Evolutionary conservation across 495 filamentous ascomycete species (phyloP).

Genomic region (Darksidea phi): DNA sequence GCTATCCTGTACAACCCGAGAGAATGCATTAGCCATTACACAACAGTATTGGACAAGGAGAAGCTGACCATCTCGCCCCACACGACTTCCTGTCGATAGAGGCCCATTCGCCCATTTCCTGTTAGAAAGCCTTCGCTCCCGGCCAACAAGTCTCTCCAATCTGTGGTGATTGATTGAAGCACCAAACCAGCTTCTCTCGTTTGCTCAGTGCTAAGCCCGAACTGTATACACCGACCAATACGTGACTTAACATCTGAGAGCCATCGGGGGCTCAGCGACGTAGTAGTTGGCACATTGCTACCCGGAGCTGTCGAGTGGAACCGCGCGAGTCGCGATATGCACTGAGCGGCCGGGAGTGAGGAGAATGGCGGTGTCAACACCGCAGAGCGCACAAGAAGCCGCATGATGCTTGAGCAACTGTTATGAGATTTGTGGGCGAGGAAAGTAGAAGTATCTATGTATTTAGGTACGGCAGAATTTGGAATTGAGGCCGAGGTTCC

Average conservation of each 20-base stretch:
- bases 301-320: slow-evolving; percentile 6
- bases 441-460: no score
- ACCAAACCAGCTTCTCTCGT: slow-evolving; percentile 60
- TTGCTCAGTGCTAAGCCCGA: slow-evolving; percentile 66
- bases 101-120: slow-evolving; percentile 59
- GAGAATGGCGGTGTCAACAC: neutral
- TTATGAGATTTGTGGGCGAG: no score
- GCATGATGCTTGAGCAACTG: neutral
- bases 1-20: slow-evolving; percentile 48
- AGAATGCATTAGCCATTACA: slow-evolving; percentile 23
- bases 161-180: slow-evolving; percentile 58
- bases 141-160: slow-evolving; percentile 77
- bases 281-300: slow-evolving; percentile 24
- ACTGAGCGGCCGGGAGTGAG: neutral
- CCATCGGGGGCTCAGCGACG: slow-evolving; percentile 58
- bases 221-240: slow-evolving; percentile 80
- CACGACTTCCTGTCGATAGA: slow-evolving; percentile 70
- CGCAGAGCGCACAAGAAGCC: neutral
- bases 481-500: no score
- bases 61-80: slow-evolving; percentile 85
- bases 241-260: slow-evolving; percentile 69
- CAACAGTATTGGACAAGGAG: slow-evolving; percentile 7
- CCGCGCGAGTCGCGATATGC: slow-evolving; percentile 6
- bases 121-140: slow-evolving; percentile 82
- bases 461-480: no score